Conservation (phyloP, 1,284 basidiomycete genomes). For the Trametes sp. region DNA sequence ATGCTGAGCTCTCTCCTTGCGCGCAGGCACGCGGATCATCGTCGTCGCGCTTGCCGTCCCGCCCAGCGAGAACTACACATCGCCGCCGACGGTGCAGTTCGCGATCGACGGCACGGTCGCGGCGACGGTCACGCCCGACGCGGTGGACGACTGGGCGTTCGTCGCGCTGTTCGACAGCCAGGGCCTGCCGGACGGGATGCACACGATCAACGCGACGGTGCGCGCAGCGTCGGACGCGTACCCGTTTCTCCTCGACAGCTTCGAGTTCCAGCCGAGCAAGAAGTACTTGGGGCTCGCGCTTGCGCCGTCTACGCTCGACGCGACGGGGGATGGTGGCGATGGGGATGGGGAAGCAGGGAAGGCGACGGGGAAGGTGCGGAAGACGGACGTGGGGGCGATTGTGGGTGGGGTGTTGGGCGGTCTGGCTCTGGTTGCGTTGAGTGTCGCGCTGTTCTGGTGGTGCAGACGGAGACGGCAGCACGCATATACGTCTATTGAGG, state of each 20-base stretch:
- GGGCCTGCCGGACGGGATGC: conserved; percentile 9
- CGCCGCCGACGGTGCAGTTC: conserved; percentile 8
- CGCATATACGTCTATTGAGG: conserved; percentile 8
- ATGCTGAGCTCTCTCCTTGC: no score
- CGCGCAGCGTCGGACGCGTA: conserved; percentile 1
- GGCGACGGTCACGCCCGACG: background rate
- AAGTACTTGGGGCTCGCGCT: conserved; percentile 14
- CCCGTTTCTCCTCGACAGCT: conserved; percentile 12
- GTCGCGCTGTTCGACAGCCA: conserved; percentile 12
- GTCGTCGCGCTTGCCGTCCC: conserved; percentile 7
- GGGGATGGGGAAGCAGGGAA: background rate
- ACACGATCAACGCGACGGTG: conserved; percentile 17
- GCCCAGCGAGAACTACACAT: background rate
- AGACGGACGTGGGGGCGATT: conserved; percentile 8
- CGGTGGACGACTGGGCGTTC: conserved; percentile 10
- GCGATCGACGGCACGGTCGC: conserved; percentile 5
- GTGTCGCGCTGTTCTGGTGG: conserved; percentile 10
- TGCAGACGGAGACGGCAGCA: conserved; percentile 16
- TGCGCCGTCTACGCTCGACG: background rate
- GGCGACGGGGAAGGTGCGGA: background rate
- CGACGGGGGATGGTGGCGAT: background rate
- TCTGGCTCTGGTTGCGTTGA: background rate
- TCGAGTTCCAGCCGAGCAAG: conserved; percentile 16
- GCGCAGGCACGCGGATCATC: conserved; percentile 15
- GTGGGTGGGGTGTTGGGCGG: conserved; percentile 21